Evolutionary conservation across 257 asterid genomes (phyloP).

Genomic region (Avicennia marina): DNA sequence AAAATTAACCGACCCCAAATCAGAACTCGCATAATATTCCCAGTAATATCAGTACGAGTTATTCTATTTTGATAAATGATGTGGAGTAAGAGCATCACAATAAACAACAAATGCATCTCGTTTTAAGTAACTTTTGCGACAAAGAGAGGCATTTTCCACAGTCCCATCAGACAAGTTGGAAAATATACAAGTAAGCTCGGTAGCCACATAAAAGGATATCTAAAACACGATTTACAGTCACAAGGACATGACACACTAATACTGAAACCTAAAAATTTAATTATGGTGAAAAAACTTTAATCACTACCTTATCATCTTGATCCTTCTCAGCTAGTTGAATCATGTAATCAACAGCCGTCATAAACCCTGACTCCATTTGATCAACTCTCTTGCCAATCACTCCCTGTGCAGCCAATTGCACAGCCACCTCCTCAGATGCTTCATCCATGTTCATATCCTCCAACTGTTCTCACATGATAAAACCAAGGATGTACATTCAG

Average conservation of each 20-base stretch:
- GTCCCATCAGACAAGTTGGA: not conserved
- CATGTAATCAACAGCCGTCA: slow-evolving; percentile 98
- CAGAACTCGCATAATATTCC: not conserved
- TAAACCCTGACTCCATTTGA: slow-evolving; percentile 90
- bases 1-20: not conserved
- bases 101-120: not conserved
- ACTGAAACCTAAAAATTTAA: not conserved
- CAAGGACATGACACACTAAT: too few species aligned
- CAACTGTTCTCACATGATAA: too few species aligned
- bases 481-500: too few species aligned
- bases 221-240: not conserved
- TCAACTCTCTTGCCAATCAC: slow-evolving; percentile 99
- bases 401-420: slow-evolving; percentile 94
- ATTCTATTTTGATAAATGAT: not conserved
- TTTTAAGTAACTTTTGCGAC: slow-evolving; percentile 4
- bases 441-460: slow-evolving; percentile 97
- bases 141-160: slow-evolving; percentile 1
- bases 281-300: not conserved
- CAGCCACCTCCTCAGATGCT: slow-evolving; percentile 86
- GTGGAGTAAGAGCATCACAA: not conserved
- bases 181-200: not conserved
- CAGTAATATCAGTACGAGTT: not conserved
- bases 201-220: not conserved
- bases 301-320: slow-evolving; percentile 70
- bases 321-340: slow-evolving; percentile 87